Evolutionary conservation across 352 stramenopile species (phyloP).

Genomic region (Phytophthora foliorum): DNA sequence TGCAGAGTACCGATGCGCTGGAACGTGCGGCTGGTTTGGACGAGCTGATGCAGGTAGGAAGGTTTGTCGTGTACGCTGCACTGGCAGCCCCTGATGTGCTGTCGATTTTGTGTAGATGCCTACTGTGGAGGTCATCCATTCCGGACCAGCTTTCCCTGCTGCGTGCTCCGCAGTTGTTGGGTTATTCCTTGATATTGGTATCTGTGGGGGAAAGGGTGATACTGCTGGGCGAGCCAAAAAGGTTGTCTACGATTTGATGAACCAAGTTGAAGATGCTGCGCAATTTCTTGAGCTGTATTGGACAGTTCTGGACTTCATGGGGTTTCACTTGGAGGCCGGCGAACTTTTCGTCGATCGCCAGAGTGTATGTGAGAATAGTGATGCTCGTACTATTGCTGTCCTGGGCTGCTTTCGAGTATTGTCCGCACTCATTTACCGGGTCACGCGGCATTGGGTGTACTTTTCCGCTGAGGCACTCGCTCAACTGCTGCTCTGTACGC

Average conservation of each 20-base stretch:
- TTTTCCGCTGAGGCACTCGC: conserved; percentile 56
- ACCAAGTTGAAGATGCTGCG: conserved; percentile 53
- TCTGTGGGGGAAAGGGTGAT: conserved; percentile 10
- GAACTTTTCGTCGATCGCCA: conserved; percentile 41
- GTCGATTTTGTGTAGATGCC: conserved; percentile 47
- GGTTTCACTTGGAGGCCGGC: conserved; percentile 27
- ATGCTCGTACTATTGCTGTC: conserved; percentile 15
- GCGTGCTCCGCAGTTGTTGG: conserved; percentile 40
- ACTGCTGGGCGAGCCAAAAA: conserved; percentile 32
- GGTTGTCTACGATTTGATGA: conserved; percentile 53
- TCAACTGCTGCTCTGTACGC: conserved; percentile 48
- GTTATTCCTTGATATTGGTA: conserved; percentile 43
- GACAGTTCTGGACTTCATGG: conserved; percentile 58
- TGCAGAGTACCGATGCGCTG: conserved; percentile 25
- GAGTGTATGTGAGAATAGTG: conserved; percentile 10
- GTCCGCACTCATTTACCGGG: conserved; percentile 39
- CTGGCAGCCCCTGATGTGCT: background rate
- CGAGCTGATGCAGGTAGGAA: conserved; percentile 45
- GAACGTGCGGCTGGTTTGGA: conserved; percentile 36
- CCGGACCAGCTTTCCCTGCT: conserved; percentile 41
- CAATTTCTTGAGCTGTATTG: conserved; percentile 66
- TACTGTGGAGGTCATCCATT: conserved; percentile 64
- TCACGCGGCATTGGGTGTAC: conserved; percentile 68
- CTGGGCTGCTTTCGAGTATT: conserved; percentile 61
- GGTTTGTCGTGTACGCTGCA: background rate